Evolutionary conservation across 306 rosid genomes (phyloP), one percentile per base, ranked within the genome.

Genomic region (Spatholobus suberectus): DNA sequence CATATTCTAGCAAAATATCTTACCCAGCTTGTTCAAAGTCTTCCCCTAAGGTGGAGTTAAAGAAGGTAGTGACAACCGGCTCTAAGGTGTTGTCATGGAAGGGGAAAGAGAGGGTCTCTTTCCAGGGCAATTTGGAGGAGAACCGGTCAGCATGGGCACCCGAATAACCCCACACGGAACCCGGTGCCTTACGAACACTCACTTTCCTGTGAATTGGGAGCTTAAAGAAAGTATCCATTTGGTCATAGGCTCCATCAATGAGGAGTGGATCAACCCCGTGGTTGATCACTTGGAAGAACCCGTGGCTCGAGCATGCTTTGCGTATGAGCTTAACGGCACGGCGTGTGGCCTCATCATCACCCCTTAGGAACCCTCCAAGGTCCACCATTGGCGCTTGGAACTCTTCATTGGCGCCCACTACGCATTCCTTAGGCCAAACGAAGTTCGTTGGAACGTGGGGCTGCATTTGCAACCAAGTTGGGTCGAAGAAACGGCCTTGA

Each of bases 121-220:
- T 93, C 97, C 97, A 93, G 0, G 95, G 97, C 58, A 93, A 80
- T 17, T 79, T 93, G 1, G 92, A 70, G 0, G 94, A 78, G 63
- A 88, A 93, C 8, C 97, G 90, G 46, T 93, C 91, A 26, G 90
- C 84, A 77, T 91, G 95, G 1, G 94, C 93, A n/a, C 90, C 91
- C 1, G 97, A 91, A 58, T 88, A 91, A 0, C 97, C 95, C 87
- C 80, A 87, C 63, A 81, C 38, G 8, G 85, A 38, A 3, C 84
- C 89, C 4, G 85, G 75, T 1, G 4, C 3, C 76, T 76, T 82
- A 12, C 52, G 61, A 8, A 76, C 83, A 67, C 73, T 79, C 2
- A 52, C 29, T 80, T 91, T 93, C 44, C 67, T 75, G 15, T 46
- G 10, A 1, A 75, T 35, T 1, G 94, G 91, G 0, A 88, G 92